A percentile compares a stretch with the other conserved stretches of the same genome.
phyloP scores from a whole-genome alignment of 139 green algal species.

The Zygnema cylindricum region DNA sequence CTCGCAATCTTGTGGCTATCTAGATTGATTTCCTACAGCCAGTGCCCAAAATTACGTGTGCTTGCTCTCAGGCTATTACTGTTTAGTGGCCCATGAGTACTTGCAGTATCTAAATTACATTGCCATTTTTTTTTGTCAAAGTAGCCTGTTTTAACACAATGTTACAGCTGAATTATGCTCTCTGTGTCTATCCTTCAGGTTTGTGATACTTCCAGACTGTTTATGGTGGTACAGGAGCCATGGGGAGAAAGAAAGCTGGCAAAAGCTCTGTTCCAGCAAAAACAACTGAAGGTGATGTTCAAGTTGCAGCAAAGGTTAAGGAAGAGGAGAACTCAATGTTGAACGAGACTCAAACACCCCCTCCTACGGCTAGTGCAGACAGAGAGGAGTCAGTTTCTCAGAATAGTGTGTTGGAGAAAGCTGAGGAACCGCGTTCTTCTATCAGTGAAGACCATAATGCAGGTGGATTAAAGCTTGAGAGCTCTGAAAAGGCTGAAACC shows the following conservation, averaged over 20 bases:
- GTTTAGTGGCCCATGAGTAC: not conserved
- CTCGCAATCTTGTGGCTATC: not conserved
- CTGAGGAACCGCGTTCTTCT: not conserved
- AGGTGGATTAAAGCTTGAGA: too few relatives aligned
- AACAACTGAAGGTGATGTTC: not conserved
- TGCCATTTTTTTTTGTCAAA: not conserved
- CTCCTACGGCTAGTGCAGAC: not conserved
- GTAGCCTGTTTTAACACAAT: not conserved
- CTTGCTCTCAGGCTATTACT: not conserved
- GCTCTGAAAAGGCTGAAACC: not conserved
- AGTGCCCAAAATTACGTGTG: not conserved
- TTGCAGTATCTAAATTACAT: not conserved
- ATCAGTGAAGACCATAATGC: not conserved
- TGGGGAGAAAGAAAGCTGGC: not conserved
- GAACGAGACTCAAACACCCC: not conserved
- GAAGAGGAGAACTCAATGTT: not conserved
- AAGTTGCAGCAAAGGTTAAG: not conserved
- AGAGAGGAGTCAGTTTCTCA: constrained; percentile 1
- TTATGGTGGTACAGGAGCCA: not conserved
- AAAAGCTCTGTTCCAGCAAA: not conserved
- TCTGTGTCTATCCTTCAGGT: too few relatives aligned
- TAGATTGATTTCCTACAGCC: not conserved
- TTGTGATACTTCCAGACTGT: not conserved
- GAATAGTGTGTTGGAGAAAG: not conserved
- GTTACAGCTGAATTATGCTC: not conserved